Evolutionary conservation across 1,284 basidiomycete species (phyloP).

Genomic region (Heterobasidion irregulare): DNA sequence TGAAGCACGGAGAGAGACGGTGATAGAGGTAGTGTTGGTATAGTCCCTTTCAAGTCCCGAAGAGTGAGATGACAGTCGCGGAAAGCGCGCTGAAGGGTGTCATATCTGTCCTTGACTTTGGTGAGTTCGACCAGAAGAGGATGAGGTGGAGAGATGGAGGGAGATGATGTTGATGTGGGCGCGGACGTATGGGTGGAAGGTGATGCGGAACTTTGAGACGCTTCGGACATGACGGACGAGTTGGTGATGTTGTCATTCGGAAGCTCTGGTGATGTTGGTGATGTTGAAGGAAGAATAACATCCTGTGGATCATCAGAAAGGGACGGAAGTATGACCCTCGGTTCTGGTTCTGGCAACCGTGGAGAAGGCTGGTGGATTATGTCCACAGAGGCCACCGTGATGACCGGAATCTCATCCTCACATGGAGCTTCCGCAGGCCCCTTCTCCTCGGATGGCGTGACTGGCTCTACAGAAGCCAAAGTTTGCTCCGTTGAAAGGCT

Average conservation of each 20-base stretch:
- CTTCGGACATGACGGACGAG: neutral
- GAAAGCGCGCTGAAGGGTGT: constrained; percentile 52
- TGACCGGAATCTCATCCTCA: neutral
- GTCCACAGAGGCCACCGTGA: neutral
- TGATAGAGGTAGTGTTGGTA: constrained; percentile 16
- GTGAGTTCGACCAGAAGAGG: constrained; percentile 37
- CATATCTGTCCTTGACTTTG: constrained; percentile 45
- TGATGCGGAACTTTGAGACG: neutral
- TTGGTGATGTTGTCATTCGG: too few relatives aligned
- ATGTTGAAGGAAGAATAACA: neutral
- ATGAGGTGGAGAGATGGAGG: constrained; percentile 4
- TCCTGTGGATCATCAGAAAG: neutral
- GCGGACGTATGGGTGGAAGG: neutral
- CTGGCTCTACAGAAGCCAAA: neutral
- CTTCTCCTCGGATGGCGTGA: too few relatives aligned
- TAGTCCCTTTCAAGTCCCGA: constrained; percentile 40
- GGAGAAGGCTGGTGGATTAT: constrained; percentile 10
- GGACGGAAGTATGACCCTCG: constrained; percentile 1
- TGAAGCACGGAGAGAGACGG: constrained; percentile 33
- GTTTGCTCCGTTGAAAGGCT: neutral
- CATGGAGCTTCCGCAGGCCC: too few relatives aligned
- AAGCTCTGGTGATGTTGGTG: neutral
- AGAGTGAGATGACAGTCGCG: constrained; percentile 63
- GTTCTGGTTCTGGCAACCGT: constrained; percentile 2
- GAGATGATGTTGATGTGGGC: neutral